Base-by-base conservation (phyloP, 805 yeast genomes). In the Tetrapisispora pingtungensis region DNA sequence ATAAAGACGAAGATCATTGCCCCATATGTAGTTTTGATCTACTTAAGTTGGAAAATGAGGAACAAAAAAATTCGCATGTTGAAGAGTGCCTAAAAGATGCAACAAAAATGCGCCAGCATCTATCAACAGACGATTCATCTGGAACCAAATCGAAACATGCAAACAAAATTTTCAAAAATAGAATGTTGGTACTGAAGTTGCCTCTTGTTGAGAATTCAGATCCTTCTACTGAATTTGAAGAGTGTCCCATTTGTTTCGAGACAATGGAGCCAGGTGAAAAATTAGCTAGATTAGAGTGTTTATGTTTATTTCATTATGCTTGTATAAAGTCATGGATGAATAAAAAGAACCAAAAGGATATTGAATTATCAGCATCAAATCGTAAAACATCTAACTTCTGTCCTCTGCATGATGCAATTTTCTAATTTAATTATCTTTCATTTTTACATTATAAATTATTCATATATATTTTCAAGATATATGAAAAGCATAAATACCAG, bases 211-310 rank as follows among this genome's bases (percentile, higher is more conserved):
- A 27, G 41, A 47, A 30, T 36, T 46, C 33, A 40, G 19, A n/a
- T 4, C 61, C 54, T 18, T 47, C 49, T 14, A 58, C 66, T 24
- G 70, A 68, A 15, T 79, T 71, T 30, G 77, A 77, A 40, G 97
- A 93, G 61, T 93, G 99, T 61, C 90, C 87, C 14, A 90, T 93
- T 20, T 93, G 99, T 58, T 77, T 90, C 49, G 98, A 93, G 59
- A 95, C 85, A 17, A 77, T 89, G 60, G 65, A 67, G 40, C 85
- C 89, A 0, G 95, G 95, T 1, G 93, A 88, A 44, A 82, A 81
- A 56, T 90, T 93, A 15, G 97, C 95, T 0, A 68, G 99, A 35
- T 65, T 93, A 46, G 97, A 90, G 62, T 93, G 99, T 61, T 70
- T 93, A 13, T 93, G 99, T 59, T 86, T 89, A 31, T 93, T 87